Evolutionary conservation across 2,329 filamentous ascomycete genomes (phyloP).

Genomic region (Xylaria sp.): DNA sequence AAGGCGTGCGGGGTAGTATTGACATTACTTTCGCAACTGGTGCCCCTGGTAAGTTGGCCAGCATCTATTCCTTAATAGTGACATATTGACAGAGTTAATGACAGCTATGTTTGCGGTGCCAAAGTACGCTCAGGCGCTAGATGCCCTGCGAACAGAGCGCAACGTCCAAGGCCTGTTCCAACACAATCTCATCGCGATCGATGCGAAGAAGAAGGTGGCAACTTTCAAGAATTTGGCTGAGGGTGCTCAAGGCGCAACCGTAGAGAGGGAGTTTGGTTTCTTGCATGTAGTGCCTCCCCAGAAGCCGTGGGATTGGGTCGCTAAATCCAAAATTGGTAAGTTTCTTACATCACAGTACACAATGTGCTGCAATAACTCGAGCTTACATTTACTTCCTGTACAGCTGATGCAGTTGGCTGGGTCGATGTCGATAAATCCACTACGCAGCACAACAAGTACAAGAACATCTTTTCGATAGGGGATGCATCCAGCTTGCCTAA

Average conservation of each 20-base stretch:
- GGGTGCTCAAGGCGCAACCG: constrained; percentile 46
- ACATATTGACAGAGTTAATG: constrained; percentile 31
- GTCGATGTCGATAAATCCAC: constrained; percentile 52
- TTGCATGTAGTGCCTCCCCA: constrained; percentile 53
- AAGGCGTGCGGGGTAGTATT: constrained; percentile 50
- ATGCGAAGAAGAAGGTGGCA: constrained; percentile 51
- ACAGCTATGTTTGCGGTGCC: constrained; percentile 55
- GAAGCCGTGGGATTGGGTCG: constrained; percentile 51
- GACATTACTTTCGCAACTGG: constrained; percentile 53
- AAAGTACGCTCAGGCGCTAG: constrained; percentile 53
- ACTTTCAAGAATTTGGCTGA: constrained; percentile 52
- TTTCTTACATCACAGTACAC: neutral
- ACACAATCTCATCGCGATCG: constrained; percentile 53
- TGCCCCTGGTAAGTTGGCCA: constrained; percentile 40
- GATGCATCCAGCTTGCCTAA: constrained; percentile 55
- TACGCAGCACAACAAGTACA: constrained; percentile 51
- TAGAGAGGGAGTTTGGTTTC: constrained; percentile 52
- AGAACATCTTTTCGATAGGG: constrained; percentile 56
- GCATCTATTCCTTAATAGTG: neutral
- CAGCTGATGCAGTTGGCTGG: constrained; percentile 54
- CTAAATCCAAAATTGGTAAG: constrained; percentile 53
- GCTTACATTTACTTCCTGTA: constrained; percentile 63
- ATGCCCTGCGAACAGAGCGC: constrained; percentile 51
- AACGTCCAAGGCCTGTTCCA: constrained; percentile 54
- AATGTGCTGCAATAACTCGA: neutral